Conservation (phyloP, 2,329 filamentous ascomycete species). For the Paracorniculantispora psalliotae region DNA sequence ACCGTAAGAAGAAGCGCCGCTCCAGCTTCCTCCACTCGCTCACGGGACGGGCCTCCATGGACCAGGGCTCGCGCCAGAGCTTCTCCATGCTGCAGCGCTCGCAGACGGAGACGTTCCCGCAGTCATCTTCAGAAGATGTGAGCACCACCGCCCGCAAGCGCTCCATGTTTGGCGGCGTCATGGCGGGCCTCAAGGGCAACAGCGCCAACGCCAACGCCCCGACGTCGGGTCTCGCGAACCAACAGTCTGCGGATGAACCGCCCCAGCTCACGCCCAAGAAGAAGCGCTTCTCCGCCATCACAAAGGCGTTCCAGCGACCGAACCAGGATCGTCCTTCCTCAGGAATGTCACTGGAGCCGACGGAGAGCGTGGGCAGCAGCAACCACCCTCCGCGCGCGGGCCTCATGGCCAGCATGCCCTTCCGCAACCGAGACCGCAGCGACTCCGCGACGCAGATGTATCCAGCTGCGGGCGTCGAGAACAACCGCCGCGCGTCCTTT, state of each 20-base stretch:
- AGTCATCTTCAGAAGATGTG: constrained; percentile 16
- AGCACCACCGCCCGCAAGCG: constrained; percentile 34
- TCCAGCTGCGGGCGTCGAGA: not conserved
- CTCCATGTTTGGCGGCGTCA: constrained; percentile 31
- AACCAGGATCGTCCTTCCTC: constrained; percentile 11
- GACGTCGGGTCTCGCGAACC: not conserved
- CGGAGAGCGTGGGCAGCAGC: not conserved
- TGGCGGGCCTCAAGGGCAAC: not conserved
- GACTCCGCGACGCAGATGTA: not conserved
- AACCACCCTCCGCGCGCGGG: not conserved
- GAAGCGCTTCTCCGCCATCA: constrained; percentile 42
- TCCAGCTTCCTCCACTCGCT: constrained; percentile 35
- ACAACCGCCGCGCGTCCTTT: not conserved
- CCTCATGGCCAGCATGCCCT: not conserved
- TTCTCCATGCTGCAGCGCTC: not conserved
- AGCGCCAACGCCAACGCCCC: not conserved
- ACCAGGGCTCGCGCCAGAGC: constrained; percentile 14
- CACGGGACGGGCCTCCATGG: constrained; percentile 21
- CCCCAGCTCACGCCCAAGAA: constrained; percentile 24
- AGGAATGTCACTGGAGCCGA: not conserved
- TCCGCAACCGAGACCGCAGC: not conserved
- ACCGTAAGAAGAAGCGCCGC: constrained; percentile 33
- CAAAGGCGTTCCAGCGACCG: constrained; percentile 25
- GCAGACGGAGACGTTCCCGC: not conserved
- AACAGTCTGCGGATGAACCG: not conserved